Percentiles rank a stretch among this genome's conserved stretches.
Evolutionary conservation across 305 asterid species (phyloP).

Genomic region (Ilex paraguariensis): DNA sequence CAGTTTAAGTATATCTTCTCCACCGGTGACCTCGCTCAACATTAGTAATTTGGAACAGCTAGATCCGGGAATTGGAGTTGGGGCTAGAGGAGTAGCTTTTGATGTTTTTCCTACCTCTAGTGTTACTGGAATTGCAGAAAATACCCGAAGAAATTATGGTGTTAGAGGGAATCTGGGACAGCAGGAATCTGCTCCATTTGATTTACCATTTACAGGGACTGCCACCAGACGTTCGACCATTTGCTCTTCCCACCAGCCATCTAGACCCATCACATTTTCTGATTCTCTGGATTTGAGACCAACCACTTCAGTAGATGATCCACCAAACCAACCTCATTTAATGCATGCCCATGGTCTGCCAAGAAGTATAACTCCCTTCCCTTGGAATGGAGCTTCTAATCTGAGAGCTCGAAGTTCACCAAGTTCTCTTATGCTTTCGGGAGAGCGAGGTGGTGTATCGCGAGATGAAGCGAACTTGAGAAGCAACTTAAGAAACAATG

Average conservation of each 20-base stretch:
- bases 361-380: conserved; percentile 35
- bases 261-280: conserved; percentile 24
- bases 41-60: conserved; percentile 34
- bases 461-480: conserved; percentile 39
- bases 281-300: conserved; percentile 37
- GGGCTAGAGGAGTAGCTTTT: conserved; percentile 30
- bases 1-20: conserved; percentile 40
- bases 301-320: conserved; percentile 22
- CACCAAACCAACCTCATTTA: conserved; percentile 35
- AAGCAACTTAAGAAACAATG: conserved; percentile 37
- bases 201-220: conserved; percentile 28
- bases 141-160: conserved; percentile 40
- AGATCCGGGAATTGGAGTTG: conserved; percentile 35
- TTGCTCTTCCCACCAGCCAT: conserved; percentile 22
- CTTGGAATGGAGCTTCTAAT: conserved; percentile 47
- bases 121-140: conserved; percentile 37
- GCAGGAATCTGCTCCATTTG: conserved; percentile 36
- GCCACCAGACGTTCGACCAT: conserved; percentile 35
- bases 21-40: conserved; percentile 29
- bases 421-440: conserved; percentile 14
- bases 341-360: conserved; percentile 36
- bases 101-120: conserved; percentile 36
- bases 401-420: conserved; percentile 41
- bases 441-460: conserved; percentile 35
- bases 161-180: conserved; percentile 41